A percentile compares a stretch with the other conserved stretches of the same genome.
Conservation (phyloP, 257 asterid species). For the Dorcoceras hygrometricum region DNA sequence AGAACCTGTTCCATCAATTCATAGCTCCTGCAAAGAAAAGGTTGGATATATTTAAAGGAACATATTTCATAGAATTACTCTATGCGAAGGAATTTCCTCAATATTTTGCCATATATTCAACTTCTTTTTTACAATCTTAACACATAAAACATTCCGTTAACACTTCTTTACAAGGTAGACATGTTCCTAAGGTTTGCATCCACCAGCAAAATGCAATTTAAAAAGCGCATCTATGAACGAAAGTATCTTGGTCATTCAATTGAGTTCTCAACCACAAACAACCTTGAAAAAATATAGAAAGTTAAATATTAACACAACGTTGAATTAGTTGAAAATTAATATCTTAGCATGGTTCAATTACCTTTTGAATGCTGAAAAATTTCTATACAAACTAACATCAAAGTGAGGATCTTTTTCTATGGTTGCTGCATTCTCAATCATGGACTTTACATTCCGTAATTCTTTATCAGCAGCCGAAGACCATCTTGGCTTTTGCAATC, state of each 20-base stretch:
- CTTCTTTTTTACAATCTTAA: too few relatives aligned
- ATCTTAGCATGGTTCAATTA: too few relatives aligned
- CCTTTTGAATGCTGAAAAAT: too few relatives aligned
- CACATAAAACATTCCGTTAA: background rate
- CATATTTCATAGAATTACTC: background rate
- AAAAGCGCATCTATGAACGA: too few relatives aligned
- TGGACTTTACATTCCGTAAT: conserved; percentile 39
- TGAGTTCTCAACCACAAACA: background rate
- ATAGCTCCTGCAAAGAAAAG: conserved; percentile 37
- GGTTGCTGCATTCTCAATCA: conserved; percentile 50
- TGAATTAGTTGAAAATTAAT: background rate
- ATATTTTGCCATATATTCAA: too few relatives aligned
- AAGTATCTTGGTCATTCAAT: background rate
- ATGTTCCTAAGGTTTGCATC: background rate
- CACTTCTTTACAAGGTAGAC: background rate
- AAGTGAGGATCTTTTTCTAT: conserved; percentile 41
- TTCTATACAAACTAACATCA: too few relatives aligned
- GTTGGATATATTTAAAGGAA: conserved; percentile 11
- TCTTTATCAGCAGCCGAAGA: conserved; percentile 59
- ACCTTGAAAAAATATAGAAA: conserved; percentile 3
- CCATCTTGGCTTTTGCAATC: conserved; percentile 63
- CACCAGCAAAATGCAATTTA: background rate
- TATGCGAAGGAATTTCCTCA: background rate
- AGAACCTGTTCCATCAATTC: conserved; percentile 42
- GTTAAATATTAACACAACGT: background rate